These are phyloP conservation scores for Yarrowia keelungensis DNA, from an alignment of 805 yeast species.

Conservation along the genomic window DNA sequence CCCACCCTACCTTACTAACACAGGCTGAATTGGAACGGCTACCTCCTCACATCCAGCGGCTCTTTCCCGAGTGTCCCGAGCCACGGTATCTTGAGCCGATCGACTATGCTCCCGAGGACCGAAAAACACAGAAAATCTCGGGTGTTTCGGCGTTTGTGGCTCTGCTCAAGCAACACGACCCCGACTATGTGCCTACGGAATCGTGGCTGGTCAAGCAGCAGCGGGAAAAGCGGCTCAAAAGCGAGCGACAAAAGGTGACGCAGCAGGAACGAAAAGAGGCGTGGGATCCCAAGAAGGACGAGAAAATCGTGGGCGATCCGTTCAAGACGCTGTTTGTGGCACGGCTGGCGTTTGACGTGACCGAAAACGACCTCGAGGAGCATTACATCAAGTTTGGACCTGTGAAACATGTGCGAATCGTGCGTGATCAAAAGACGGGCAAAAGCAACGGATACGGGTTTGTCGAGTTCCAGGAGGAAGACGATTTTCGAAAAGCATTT, in stretches of 20 bases:
- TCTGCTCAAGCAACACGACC: constrained; percentile 46
- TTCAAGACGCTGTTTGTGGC: constrained; percentile 78
- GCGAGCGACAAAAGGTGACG: constrained; percentile 44
- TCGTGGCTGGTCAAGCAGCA: constrained; percentile 48
- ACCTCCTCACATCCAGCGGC: constrained; percentile 56
- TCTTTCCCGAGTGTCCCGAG: constrained; percentile 66
- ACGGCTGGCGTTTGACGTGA: constrained; percentile 66
- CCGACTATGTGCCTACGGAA: constrained; percentile 49
- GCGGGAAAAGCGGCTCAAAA: constrained; percentile 46
- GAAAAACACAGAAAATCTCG: constrained; percentile 58
- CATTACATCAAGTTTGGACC: constrained; percentile 71
- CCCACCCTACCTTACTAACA: not conserved
- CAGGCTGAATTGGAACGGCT: constrained; percentile 54
- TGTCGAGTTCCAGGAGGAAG: constrained; percentile 67
- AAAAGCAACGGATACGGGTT: constrained; percentile 86
- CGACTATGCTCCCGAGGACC: constrained; percentile 58
- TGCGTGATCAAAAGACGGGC: constrained; percentile 59
- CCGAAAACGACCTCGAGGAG: constrained; percentile 72
- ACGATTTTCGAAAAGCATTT: constrained; percentile 59
- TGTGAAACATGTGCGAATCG: constrained; percentile 67
- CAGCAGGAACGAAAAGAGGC: constrained; percentile 51
- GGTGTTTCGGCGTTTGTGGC: constrained; percentile 54
- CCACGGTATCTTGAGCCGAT: constrained; percentile 57
- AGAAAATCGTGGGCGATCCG: constrained; percentile 72
- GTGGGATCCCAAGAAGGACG: constrained; percentile 66